phyloP scores from a whole-genome alignment of 2,329 filamentous ascomycete genomes.

The Trichophyton equinum region DNA sequence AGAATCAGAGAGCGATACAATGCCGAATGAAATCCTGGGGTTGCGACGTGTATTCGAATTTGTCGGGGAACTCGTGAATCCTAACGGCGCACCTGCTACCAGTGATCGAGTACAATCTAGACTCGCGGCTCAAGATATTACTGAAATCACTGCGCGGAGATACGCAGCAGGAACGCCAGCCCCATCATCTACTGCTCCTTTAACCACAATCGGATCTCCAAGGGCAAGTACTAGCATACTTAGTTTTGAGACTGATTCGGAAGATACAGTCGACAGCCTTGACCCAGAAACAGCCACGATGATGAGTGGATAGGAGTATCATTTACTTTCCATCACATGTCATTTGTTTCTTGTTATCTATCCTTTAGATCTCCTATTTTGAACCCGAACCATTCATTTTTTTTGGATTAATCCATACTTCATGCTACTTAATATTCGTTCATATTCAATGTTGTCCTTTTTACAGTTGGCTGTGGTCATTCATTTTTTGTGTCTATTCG shows the following conservation, averaged over 20 bases:
- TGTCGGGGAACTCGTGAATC: slow-evolving; percentile 37
- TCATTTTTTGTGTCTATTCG: too few relatives aligned
- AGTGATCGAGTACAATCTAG: neutral
- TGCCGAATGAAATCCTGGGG: slow-evolving; percentile 40
- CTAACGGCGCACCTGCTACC: slow-evolving; percentile 22
- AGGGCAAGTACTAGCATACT: slow-evolving; percentile 18
- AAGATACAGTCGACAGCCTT: slow-evolving; percentile 20
- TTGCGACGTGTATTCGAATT: slow-evolving; percentile 42
- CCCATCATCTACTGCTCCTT: slow-evolving; percentile 16
- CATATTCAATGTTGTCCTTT: neutral
- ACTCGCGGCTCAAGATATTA: slow-evolving; percentile 2
- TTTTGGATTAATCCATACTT: neutral
- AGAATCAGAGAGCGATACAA: slow-evolving; percentile 33
- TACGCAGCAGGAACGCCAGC: slow-evolving; percentile 10
- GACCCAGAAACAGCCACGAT: slow-evolving; percentile 14
- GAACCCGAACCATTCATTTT: neutral
- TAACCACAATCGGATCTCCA: slow-evolving; percentile 19
- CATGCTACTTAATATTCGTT: neutral
- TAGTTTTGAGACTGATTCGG: slow-evolving; percentile 20
- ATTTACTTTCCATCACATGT: neutral
- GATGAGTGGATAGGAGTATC: slow-evolving; percentile 9
- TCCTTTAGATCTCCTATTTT: neutral
- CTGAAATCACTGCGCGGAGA: slow-evolving; percentile 9
- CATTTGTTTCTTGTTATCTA: neutral
- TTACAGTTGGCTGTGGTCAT: too few relatives aligned